Evolutionary conservation across 805 yeast genomes (phyloP).

Genomic region (Candida suzukii): DNA sequence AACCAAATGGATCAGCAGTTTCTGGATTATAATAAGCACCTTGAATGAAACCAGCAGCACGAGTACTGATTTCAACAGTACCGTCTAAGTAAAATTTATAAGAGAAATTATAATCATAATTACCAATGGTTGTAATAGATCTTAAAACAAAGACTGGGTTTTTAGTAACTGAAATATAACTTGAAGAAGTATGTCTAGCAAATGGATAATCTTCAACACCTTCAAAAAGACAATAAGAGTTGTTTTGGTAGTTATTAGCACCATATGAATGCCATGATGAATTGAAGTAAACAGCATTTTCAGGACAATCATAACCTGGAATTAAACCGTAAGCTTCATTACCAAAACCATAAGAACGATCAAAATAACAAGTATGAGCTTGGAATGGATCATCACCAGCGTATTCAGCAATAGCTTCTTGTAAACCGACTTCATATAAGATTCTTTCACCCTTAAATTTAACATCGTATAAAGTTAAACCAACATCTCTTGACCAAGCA

Average conservation of each 20-base stretch:
- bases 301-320: conserved; percentile 24
- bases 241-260: conserved; percentile 15
- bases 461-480: conserved; percentile 17
- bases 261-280: conserved; percentile 20
- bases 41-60: conserved; percentile 25
- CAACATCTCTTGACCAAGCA: conserved; percentile 20
- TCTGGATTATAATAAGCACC: conserved; percentile 19
- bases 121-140: conserved; percentile 5
- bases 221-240: conserved; percentile 15
- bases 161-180: conserved; percentile 9
- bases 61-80: conserved; percentile 19
- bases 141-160: conserved; percentile 19
- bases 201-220: conserved; percentile 3
- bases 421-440: conserved; percentile 19
- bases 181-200: conserved; percentile 3
- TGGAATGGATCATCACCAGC: conserved; percentile 25
- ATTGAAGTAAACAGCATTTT: conserved; percentile 21
- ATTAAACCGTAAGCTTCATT: conserved; percentile 20
- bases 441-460: conserved; percentile 24
- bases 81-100: conserved; percentile 15
- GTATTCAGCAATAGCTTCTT: conserved; percentile 24
- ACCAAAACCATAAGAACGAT: conserved; percentile 21
- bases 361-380: conserved; percentile 17
- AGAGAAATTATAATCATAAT: conserved; percentile 4
- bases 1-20: conserved; percentile 15